Base-by-base conservation (phyloP, 441 rosid genomes). In the Raphanus hybrid region DNA sequence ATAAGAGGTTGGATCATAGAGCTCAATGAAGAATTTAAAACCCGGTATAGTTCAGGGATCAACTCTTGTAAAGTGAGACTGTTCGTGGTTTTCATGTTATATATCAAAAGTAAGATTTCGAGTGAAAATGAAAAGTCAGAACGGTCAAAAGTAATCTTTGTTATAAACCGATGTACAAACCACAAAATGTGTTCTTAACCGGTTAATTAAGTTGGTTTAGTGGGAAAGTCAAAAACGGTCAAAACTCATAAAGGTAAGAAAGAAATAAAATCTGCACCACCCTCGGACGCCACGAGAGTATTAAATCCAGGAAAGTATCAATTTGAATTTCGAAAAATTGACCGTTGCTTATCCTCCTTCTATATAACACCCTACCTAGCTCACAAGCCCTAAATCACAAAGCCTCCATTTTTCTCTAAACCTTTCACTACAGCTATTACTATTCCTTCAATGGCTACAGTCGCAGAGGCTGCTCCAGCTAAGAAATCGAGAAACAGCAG, bases 401-500 rank as follows among this genome's bases (percentile, higher is more conserved):
- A 45, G 8, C 39, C 48, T 48, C 18, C 69, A 27, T 72, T 48
- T 23, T 23, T 71, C 43, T 37, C 67, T 48, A 34, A 34, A 14
- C 1, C 3, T 35, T 3, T 57, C 14, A 1, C 14, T 20, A 20
- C 39, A 18, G 15, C 67, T 39, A 58, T 35, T 68, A 8, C 26
- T 34, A 50, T 64, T 73, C 41, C 6, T 4, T 10, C 48, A 39
- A 80, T 76, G 83, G 80, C 83, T 9, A 18, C 77, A 12, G 64
- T 66, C 18, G 64, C 34, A 69, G 64, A 81, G 45, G 10, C 78
- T 18, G 86, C 62, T 5, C 78, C 81, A 6, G 32, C 85, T 3
- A 91, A 81, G 84, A 89, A 86, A 67, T 69, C 83, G 45, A 90
- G 87, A 81, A 88, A 78, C 80, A 60, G 64, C 67, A 85, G 86